These are phyloP conservation scores for Psilocybe azurescens DNA, from an alignment of 768 basidiomycete species.

Conservation along the genomic window DNA sequence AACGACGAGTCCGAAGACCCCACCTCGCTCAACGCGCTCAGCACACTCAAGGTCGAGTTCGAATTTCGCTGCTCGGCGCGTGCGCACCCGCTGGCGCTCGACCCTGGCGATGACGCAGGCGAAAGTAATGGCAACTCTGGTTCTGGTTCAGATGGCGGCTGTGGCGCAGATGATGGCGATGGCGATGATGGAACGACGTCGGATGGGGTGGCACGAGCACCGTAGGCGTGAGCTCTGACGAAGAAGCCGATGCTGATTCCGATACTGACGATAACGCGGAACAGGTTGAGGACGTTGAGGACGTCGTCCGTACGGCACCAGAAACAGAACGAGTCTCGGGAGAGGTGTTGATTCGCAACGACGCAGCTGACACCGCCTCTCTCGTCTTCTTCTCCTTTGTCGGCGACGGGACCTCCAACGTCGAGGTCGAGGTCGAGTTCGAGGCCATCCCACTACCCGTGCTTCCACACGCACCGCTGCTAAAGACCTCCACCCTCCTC, in stretches of 20 bases:
- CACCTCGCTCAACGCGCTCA: slow-evolving; percentile 6
- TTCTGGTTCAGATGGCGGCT: neutral
- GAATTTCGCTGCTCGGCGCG: too few relatives aligned
- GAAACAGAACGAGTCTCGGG: neutral
- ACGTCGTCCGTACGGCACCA: neutral
- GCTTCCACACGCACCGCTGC: neutral
- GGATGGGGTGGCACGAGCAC: neutral
- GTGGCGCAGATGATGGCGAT: neutral
- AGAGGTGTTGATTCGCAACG: neutral
- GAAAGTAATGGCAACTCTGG: neutral
- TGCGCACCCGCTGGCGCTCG: too few relatives aligned
- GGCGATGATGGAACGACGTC: neutral
- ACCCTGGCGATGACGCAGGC: neutral
- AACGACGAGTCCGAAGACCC: slow-evolving; percentile 22
- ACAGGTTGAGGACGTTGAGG: neutral
- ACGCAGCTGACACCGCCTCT: too few relatives aligned
- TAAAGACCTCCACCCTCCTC: slow-evolving; percentile 9
- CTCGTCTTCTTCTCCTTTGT: too few relatives aligned
- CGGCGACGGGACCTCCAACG: neutral
- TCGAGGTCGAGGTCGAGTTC: too few relatives aligned
- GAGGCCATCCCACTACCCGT: neutral
- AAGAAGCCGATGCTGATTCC: too few relatives aligned
- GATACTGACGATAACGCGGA: neutral
- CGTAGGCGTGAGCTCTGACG: neutral
- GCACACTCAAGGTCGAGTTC: neutral